Evolutionary conservation across 345 rosid species (phyloP), one percentile per base, ranked within the genome.

Genomic region (Zanthoxylum bungeanum): DNA sequence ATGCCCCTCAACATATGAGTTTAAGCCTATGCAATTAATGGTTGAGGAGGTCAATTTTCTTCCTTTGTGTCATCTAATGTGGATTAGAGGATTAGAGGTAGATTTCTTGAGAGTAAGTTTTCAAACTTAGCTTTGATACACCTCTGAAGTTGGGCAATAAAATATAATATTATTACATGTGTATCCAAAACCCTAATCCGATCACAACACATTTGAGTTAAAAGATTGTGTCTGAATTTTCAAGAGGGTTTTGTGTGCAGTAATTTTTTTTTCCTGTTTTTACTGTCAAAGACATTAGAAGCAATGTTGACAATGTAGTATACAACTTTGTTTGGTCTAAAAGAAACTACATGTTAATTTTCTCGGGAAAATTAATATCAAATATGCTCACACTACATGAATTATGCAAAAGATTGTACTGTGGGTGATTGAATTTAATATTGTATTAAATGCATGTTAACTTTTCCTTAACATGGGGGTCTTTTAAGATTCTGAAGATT

Each of bases 401-500:
- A 66, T 66, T 72, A 66, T 53, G 75, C 60, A 46, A 46, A 14
- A 53, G 73, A 73, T 17, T 76, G 34, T 64, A 16, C 14, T 22
- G 60, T 17, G 52, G 50, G 57, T n/a, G 11, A 34, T n/a, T 16
- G 7, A 27, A 65, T 22, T 57, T 33, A 24, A 61, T 68, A 57
- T 59, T n/a, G 53, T 52, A 59, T 56, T 70, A n/a, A 10, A 68
- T 71, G 51, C 60, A 68, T 57, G 73, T 40, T 33, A 61, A 58
- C 60, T 60, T 78, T 69, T 42, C 69, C 42, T 64, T 40, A 62
- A 31, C 46, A 22, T 50, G 34, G 2, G 68, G 28, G 47, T 40
- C 62, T 66, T 17, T 71, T 71, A 73, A 70, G 80, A 79, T 81
- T 77, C 73, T 75, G 49, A 36, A 72, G 83, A 79, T 84, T 81